Base-by-base conservation (phyloP, 2,329 filamentous ascomycete species). In the Fusarium duplospermum region DNA sequence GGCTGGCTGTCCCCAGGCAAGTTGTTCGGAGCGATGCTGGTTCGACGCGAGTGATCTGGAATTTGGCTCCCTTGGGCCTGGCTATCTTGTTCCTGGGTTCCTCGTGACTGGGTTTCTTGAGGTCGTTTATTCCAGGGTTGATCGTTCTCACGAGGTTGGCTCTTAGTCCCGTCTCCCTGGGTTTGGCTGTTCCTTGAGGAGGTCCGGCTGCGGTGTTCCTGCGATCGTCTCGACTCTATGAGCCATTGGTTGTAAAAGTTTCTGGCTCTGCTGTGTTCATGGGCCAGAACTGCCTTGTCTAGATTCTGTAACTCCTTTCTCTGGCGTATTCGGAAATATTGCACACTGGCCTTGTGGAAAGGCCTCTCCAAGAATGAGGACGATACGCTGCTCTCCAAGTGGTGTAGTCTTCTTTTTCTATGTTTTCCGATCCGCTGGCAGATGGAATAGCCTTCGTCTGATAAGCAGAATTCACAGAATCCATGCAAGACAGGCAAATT, bases 391-490 rank as follows among this genome's bases (percentile, higher is more conserved):
- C 27, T 31, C 11, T 52, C 50, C 29, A 31, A 11, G 27, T 54
- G 50, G 27, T 31, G 50, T 14, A 31, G 11, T 20, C 27, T 52
- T 29, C 16, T 54, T 31, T 20, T 18, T 20, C 27, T 29, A 7
- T 31, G 18, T n/a, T n/a, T 31, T 31, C 27, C 27, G 50, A 54
- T 54, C 18, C 27, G 27, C 50, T 31, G 27, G 20, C 50, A n/a
- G 27, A 54, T 29, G n/a, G 27, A 31, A 13, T 20, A 7, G 27
- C 50, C 50, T 54, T 54, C 27, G n/a, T 54, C 50, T 29, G 50
- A 31, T 52, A 24, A 13, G 40, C 63, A 67, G 38, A 38, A 67
- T 24, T 69, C 66, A 9, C 50, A 71, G 7, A 31, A 20, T 20
- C 11, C 50, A 13, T 14, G 11, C 50, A 54, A 20, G 18, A 31